Percentiles rank a stretch among this genome's conserved stretches.
These are phyloP conservation scores for Apium graveolens DNA, from an alignment of 129 eudicot species.

Conservation along the genomic window DNA sequence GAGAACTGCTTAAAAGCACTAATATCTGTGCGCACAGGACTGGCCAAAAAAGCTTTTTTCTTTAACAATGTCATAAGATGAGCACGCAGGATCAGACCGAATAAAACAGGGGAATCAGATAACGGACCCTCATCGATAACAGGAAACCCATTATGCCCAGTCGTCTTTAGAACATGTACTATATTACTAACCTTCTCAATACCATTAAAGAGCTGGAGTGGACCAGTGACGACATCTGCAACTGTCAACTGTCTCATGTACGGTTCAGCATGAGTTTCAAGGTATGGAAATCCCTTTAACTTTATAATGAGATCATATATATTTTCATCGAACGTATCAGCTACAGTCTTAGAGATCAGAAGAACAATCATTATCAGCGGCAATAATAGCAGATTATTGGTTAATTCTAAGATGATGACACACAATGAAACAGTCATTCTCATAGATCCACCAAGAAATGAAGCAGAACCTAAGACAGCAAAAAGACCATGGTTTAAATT, in stretches of 20 bases:
- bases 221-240: conserved; percentile 76
- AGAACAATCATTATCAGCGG: conserved; percentile 86
- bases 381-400: conserved; percentile 60
- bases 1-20: conserved; percentile 39
- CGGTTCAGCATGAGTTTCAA: conserved; percentile 84
- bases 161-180: conserved; percentile 50
- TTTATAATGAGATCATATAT: conserved; percentile 69
- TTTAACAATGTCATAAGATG: conserved; percentile 69
- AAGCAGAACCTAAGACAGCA: conserved; percentile 85
- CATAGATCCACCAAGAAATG: conserved; percentile 95
- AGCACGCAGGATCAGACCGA: conserved; percentile 67
- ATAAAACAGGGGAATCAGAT: conserved; percentile 45
- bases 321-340: conserved; percentile 67
- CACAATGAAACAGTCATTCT: conserved; percentile 88
- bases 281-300: conserved; percentile 75
- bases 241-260: conserved; percentile 88
- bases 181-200: conserved; percentile 72
- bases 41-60: conserved; percentile 44
- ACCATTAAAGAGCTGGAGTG: conserved; percentile 64
- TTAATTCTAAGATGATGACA: conserved; percentile 73
- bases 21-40: conserved; percentile 26
- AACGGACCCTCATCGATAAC: conserved; percentile 61
- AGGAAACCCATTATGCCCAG: conserved; percentile 84
- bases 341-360: conserved; percentile 80
- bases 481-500: conserved; percentile 78